These are phyloP conservation scores for Nicotiana tabacum DNA, from an alignment of 257 asterid species.

Conservation along the genomic window DNA sequence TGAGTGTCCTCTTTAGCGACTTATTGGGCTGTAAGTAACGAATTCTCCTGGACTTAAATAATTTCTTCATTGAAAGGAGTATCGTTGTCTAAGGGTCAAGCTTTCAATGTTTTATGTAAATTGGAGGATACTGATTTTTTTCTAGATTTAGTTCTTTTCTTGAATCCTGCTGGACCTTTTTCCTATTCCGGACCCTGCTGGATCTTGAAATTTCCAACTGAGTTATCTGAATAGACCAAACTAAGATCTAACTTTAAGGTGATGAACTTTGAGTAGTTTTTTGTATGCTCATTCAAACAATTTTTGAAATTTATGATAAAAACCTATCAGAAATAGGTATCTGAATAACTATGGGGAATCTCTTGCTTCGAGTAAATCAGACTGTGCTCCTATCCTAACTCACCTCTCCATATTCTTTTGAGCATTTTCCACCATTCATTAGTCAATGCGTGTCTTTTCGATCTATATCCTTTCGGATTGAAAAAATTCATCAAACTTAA, in stretches of 20 bases:
- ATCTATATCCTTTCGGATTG: not conserved
- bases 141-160: not conserved
- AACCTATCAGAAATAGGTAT: not conserved
- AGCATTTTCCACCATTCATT: not conserved
- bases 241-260: not conserved
- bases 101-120: not conserved
- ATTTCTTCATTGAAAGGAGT: not conserved
- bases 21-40: not conserved
- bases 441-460: not conserved
- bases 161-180: not conserved
- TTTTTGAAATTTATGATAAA: not conserved
- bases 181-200: not conserved
- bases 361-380: not conserved
- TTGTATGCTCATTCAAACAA: not conserved
- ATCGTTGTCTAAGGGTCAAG: not conserved
- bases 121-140: not conserved
- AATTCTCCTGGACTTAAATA: not conserved
- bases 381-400: not conserved
- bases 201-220: not conserved
- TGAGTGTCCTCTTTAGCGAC: not conserved
- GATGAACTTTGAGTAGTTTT: not conserved
- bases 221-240: not conserved
- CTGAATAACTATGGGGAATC: not conserved
- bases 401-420: not conserved
- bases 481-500: not conserved